Conservation (phyloP, 306 rosid species). For the Senna tora region DNA sequence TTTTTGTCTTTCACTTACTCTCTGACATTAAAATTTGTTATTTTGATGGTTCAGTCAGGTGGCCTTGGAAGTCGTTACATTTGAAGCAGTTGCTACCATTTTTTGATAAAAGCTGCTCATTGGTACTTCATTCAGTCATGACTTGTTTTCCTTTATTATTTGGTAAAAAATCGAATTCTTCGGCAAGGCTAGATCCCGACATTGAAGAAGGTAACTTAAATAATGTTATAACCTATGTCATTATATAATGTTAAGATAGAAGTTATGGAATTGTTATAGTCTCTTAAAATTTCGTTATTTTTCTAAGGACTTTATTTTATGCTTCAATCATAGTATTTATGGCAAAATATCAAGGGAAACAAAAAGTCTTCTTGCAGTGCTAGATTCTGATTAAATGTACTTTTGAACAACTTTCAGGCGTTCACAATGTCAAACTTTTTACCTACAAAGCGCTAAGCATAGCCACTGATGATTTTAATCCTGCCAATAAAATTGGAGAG, state of each 20-base stretch:
- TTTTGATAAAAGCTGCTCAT: constrained; percentile 32
- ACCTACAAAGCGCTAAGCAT: constrained; percentile 67
- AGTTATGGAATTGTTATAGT: not conserved
- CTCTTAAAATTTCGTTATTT: not conserved
- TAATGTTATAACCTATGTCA: not conserved
- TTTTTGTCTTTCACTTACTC: constrained; percentile 1
- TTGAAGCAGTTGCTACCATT: constrained; percentile 37
- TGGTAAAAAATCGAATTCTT: constrained; percentile 44
- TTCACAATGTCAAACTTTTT: constrained; percentile 65
- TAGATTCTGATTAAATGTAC: constrained; percentile 32
- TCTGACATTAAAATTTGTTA: constrained; percentile 27
- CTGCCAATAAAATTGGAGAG: constrained; percentile 80
- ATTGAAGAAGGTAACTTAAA: constrained; percentile 57
- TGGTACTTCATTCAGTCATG: constrained; percentile 52
- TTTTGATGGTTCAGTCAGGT: constrained; percentile 49
- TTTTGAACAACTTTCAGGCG: constrained; percentile 56
- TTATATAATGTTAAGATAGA: not conserved
- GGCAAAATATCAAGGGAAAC: not conserved
- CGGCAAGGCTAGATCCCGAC: constrained; percentile 37
- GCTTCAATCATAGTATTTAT: constrained; percentile 1
- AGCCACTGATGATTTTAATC: constrained; percentile 74
- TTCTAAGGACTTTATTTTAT: not conserved
- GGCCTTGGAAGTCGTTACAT: constrained; percentile 44
- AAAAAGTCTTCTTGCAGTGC: not conserved
- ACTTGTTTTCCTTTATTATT: constrained; percentile 63